These are phyloP conservation scores for Linum usitatissimum DNA, from an alignment of 345 rosid species.

Conservation along the genomic window DNA sequence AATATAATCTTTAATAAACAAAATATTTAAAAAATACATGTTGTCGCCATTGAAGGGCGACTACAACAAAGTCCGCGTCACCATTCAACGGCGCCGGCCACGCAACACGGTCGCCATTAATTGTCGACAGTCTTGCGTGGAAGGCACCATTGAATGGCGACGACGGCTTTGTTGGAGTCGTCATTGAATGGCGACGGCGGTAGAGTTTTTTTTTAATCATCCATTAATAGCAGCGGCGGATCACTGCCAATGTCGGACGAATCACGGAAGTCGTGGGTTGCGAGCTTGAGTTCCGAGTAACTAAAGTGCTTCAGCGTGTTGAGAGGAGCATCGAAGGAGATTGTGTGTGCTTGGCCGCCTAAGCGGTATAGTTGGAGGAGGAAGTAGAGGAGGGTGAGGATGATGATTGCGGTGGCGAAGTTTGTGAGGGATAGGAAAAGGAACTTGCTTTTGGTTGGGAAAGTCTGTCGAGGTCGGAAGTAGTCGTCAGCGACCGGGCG, in stretches of 20 bases:
- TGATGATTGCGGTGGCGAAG: slow-evolving; percentile 55
- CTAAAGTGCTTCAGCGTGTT: slow-evolving; percentile 62
- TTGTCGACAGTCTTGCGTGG: no score
- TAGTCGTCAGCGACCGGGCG: neutral
- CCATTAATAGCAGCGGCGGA: slow-evolving; percentile 95
- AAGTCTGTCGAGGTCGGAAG: slow-evolving; percentile 26
- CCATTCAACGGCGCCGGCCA: no score
- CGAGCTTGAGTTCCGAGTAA: slow-evolving; percentile 63
- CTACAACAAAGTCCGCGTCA: no score
- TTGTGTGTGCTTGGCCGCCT: slow-evolving; percentile 46
- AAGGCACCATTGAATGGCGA: no score
- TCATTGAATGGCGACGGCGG: no score
- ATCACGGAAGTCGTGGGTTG: slow-evolving; percentile 37
- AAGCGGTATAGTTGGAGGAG: slow-evolving; percentile 5
- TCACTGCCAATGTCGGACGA: slow-evolving; percentile 39
- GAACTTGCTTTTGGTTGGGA: slow-evolving; percentile 38
- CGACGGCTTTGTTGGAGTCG: no score
- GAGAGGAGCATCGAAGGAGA: slow-evolving; percentile 65
- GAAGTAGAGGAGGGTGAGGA: slow-evolving; percentile 45
- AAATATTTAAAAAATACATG: no score
- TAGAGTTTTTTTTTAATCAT: no score
- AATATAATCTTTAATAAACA: no score
- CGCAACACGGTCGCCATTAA: no score
- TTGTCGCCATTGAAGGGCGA: no score
- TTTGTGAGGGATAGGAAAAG: slow-evolving; percentile 56